Evolutionary conservation across 116 monocot species (phyloP), one percentile per base, ranked within the genome.

Genomic region (Phalaenopsis hybrid): DNA sequence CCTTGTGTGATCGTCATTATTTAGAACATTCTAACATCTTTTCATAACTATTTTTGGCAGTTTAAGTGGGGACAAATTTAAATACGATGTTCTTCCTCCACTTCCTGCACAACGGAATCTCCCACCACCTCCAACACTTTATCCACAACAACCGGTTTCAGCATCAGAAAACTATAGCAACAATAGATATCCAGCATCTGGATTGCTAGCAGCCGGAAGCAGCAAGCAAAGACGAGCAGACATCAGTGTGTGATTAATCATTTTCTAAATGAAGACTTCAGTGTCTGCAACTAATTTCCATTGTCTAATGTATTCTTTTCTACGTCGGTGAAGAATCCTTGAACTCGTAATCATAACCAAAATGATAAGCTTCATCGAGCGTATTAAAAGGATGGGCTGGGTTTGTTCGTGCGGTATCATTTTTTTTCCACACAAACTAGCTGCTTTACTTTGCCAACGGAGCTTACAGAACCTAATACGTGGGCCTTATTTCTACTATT

Each of bases 51-150:
- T 44, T 76, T 78, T 6, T 72, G 9, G 78, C 90, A 94, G 91
- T 85, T 75, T 59, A 80, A 85, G 86, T 43, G 80, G 82, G 8
- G 92, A 91, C 37, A 61, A 76, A 55, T 90, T 85, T 80, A 88
- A 84, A 79, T 91, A 90, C 89, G 92, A 92, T 74, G 84, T 81
- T 18, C 83, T 88, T 33, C 87, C 90, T 46, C 97, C 97, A 9
- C 88, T 93, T 76, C 93, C 95, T 31, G 90, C 95, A 51, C 98
- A 98, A 77, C 80, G 85, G 68, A 98, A 92, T 82, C 95, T 98
- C 34, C 51, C 88, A 13, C 93, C 95, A 58, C 98, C 98, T 0
- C 80, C 92, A 9, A 93, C 93, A 2, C 84, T 92, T 58, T 93
- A 93, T 79, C 98, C 98, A 17, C 98, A 98, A 77, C 98, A 92